Evolutionary conservation across 2,329 filamentous ascomycete species (phyloP).

Genomic region (Neonectria sp.): DNA sequence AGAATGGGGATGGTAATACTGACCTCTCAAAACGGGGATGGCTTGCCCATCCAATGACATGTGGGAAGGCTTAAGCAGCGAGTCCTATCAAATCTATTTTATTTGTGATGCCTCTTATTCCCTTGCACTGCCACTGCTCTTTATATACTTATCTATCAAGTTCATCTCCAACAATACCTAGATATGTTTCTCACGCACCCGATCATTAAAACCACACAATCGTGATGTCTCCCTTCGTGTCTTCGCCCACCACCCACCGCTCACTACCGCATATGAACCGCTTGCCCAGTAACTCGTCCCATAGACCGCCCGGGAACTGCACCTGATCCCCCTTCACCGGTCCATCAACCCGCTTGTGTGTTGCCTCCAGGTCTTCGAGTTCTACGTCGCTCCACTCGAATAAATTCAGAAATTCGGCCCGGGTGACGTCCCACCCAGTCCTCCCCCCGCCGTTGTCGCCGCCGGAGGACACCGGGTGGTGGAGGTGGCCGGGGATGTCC

Average conservation of each 20-base stretch:
- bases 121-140: conserved; percentile 18
- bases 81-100: conserved; percentile 38
- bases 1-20: conserved; percentile 36
- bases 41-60: conserved; percentile 32
- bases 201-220: conserved; percentile 63
- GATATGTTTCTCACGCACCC: conserved; percentile 2
- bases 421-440: conserved; percentile 13
- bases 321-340: conserved; percentile 51
- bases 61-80: conserved; percentile 32
- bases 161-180: conserved; percentile 42
- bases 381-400: conserved; percentile 24
- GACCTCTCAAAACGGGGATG: conserved; percentile 30
- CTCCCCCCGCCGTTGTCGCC: not conserved
- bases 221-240: conserved; percentile 64
- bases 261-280: conserved; percentile 73
- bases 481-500: conserved; percentile 58
- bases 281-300: conserved; percentile 64
- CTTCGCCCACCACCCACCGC: conserved; percentile 74
- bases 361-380: conserved; percentile 20
- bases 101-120: conserved; percentile 34
- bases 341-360: conserved; percentile 31
- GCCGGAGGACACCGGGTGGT: conserved; percentile 14
- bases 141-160: conserved; percentile 19
- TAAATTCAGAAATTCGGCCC: conserved; percentile 16
- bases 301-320: conserved; percentile 60